A percentile compares a stretch with the other conserved stretches of the same genome.
phyloP scores from a whole-genome alignment of 352 stramenopile genomes.

The Phytophthora fragariae region DNA sequence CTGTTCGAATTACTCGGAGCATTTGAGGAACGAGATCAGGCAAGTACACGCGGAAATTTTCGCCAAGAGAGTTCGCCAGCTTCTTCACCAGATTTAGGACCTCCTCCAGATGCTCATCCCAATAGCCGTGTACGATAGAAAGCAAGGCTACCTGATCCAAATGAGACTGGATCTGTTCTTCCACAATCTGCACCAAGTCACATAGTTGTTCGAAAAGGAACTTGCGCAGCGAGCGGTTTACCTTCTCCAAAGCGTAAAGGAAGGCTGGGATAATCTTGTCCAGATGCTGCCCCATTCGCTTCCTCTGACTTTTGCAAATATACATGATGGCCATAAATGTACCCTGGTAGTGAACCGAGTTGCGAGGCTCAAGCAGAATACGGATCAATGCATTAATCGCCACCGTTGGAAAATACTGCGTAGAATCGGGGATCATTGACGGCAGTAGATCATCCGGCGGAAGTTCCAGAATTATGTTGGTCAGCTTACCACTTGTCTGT shows the following conservation, averaged over 20 bases:
- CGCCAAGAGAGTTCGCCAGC: slow-evolving; percentile 82
- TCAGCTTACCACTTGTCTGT: slow-evolving; percentile 72
- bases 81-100: slow-evolving; percentile 98
- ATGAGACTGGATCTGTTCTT: slow-evolving; percentile 95
- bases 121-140: slow-evolving; percentile 86
- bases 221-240: slow-evolving; percentile 91
- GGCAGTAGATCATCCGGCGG: slow-evolving; percentile 80
- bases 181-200: slow-evolving; percentile 96
- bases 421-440: slow-evolving; percentile 87
- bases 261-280: slow-evolving; percentile 98
- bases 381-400: slow-evolving; percentile 96
- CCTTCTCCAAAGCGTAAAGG: slow-evolving; percentile 92
- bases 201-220: slow-evolving; percentile 97
- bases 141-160: slow-evolving; percentile 85
- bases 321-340: slow-evolving; percentile 99
- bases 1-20: slow-evolving; percentile 85
- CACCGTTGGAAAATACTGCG: slow-evolving; percentile 97
- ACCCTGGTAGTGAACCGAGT: slow-evolving; percentile 97
- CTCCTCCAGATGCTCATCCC: slow-evolving; percentile 94
- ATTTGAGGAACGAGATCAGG: slow-evolving; percentile 90
- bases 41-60: slow-evolving; percentile 91
- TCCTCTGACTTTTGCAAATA: slow-evolving; percentile 97
- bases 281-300: slow-evolving; percentile 95
- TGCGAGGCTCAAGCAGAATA: slow-evolving; percentile 97
- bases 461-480: slow-evolving; percentile 66